A percentile compares a stretch with the other conserved stretches of the same genome.
These are phyloP conservation scores for Aspergillus sclerotiicarbonarius DNA, from an alignment of 495 filamentous ascomycete species.

Conservation along the genomic window DNA sequence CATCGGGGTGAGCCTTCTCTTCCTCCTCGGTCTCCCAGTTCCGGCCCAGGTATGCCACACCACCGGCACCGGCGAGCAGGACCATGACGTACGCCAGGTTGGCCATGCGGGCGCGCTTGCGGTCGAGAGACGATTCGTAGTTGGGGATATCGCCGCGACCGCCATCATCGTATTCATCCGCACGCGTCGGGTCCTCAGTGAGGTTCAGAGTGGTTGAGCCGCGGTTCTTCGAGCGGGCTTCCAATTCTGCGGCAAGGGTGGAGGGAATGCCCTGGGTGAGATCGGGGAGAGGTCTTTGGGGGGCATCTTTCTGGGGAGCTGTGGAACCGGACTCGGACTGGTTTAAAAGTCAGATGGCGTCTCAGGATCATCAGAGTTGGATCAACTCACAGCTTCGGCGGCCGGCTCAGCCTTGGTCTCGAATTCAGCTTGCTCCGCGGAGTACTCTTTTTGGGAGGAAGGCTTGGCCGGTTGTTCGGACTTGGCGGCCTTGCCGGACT, in stretches of 20 bases:
- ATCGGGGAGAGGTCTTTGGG: constrained; percentile 67
- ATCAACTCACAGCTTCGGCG: constrained; percentile 27
- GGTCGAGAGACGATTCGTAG: constrained; percentile 88
- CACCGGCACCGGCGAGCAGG: constrained; percentile 48
- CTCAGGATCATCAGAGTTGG: constrained; percentile 3
- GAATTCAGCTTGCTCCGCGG: constrained; percentile 44
- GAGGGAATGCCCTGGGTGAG: constrained; percentile 90
- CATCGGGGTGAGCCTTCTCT: constrained; percentile 59
- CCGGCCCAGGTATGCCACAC: constrained; percentile 70
- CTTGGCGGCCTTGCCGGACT: constrained; percentile 30
- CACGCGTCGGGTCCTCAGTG: constrained; percentile 54
- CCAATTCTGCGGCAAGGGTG: constrained; percentile 69
- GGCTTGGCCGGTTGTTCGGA: constrained; percentile 25
- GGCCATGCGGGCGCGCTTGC: constrained; percentile 66
- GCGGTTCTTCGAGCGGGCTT: constrained; percentile 51
- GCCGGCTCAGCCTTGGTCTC: constrained; percentile 34
- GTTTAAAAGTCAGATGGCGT: constrained; percentile 16
- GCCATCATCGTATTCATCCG: constrained; percentile 46
- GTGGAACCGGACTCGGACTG: constrained; percentile 32
- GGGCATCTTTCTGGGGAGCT: constrained; percentile 22
- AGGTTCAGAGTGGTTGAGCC: constrained; percentile 49
- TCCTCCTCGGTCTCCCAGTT: constrained; percentile 81
- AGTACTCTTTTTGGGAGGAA: constrained; percentile 31
- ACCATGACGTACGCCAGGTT: constrained; percentile 62
- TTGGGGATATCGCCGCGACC: constrained; percentile 66